Base-by-base conservation (phyloP, 169 alveolate genomes). In the Cryptosporidium sp. region DNA sequence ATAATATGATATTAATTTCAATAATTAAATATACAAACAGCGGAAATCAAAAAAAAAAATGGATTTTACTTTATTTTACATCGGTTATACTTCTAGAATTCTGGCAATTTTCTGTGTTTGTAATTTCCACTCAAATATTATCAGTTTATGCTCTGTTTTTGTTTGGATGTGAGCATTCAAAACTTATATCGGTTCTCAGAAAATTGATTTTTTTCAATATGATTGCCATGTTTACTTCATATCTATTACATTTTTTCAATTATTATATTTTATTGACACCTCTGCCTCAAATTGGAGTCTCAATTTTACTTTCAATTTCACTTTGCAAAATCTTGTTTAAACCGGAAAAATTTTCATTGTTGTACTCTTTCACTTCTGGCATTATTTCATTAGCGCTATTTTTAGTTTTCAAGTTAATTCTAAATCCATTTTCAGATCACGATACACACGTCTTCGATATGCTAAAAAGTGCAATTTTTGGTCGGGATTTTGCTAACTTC, bases 391-490 rank as follows among this genome's bases (percentile, higher is more conserved):
- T 65, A 16, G 5, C 26, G 12, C 10, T 80, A 26, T 80, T 80
- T 58, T 18, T 65, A 35, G 9, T 26, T 18, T 9, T 80, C n/a
- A 80, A 51, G 16, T 12, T 48, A 23, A 37, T 65, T 48, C 33
- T 42, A 42, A n/a, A 12, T 65, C 89, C 89, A 61, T 37, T 80
- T 80, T 60, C 75, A 29, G 48, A 62, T 21, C 80, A 86, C 29
- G 94, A 92, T 80, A 65, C 91, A 2, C 94, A 92, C 60, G 93
- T 92, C 3, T 92, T 39, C 48, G 85, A 70, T 21, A 56, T 92
- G 53, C 61, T 92, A 39, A 58, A 72, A 68, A 9, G 85, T 31
- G 52, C 71, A 45, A 37, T 91, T 52, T 29, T 80, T 3, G 92
- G 92, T 10, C 33, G 71, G 2, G 53, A 70, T 29, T 48, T 33